These are phyloP conservation scores for Elasticomyces elasticus DNA, from an alignment of 495 filamentous ascomycete genomes.

Conservation along the genomic window DNA sequence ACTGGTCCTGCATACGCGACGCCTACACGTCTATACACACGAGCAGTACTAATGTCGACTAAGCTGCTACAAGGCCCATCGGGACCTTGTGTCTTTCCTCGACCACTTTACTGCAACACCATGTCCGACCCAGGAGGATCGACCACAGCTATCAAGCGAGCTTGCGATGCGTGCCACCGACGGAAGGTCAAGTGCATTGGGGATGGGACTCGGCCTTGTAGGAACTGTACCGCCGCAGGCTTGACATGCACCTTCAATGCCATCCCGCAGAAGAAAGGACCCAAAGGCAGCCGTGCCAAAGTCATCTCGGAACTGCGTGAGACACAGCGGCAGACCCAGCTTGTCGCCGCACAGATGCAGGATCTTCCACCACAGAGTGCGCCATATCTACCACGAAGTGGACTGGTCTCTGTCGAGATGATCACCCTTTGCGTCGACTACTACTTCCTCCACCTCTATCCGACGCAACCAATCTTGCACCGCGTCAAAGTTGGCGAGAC, in stretches of 20 bases:
- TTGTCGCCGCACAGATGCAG: constrained; percentile 27
- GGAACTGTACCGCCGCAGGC: constrained; percentile 56
- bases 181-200: constrained; percentile 66
- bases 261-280: constrained; percentile 79
- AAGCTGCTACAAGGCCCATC: neutral
- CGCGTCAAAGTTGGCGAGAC: constrained; percentile 54
- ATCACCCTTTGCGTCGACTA: constrained; percentile 66
- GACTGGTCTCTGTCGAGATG: constrained; percentile 49
- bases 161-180: constrained; percentile 74
- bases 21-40: no score
- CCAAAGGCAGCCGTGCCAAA: constrained; percentile 72
- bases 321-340: constrained; percentile 51
- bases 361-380: constrained; percentile 35
- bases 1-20: neutral
- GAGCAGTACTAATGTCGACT: neutral
- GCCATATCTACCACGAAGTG: constrained; percentile 34
- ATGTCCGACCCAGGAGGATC: constrained; percentile 4
- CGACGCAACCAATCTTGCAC: constrained; percentile 71
- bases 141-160: constrained; percentile 43
- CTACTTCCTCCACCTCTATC: constrained; percentile 76
- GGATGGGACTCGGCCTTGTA: constrained; percentile 59
- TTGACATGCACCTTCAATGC: constrained; percentile 70
- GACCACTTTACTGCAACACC: neutral
- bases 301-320: constrained; percentile 68
- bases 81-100: neutral